A percentile compares a stretch with the other conserved stretches of the same genome.
phyloP scores from a whole-genome alignment of 2,329 filamentous ascomycete species.

The Hirsutella thompsonii region DNA sequence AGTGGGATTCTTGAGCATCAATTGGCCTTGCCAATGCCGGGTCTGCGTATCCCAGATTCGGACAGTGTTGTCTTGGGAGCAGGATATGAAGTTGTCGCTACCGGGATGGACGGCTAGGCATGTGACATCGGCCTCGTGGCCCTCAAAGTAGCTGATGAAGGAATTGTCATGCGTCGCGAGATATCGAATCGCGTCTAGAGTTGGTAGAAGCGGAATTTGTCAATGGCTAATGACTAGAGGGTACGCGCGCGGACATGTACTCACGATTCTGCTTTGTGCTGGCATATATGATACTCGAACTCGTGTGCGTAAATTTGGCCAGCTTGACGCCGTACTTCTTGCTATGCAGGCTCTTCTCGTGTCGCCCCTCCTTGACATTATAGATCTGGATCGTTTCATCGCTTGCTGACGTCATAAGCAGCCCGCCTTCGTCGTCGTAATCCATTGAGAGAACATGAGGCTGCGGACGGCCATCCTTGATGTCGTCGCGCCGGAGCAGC shows the following conservation, averaged over 20 bases:
- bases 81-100: conserved; percentile 83
- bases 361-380: conserved; percentile 80
- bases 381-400: conserved; percentile 95
- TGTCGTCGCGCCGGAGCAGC: conserved; percentile 46
- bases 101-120: conserved; percentile 74
- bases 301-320: conserved; percentile 86
- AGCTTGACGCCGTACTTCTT: conserved; percentile 96
- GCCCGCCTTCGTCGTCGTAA: conserved; percentile 91
- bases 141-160: conserved; percentile 92
- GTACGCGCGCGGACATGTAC: conserved; percentile 6
- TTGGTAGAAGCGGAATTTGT: not conserved
- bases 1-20: conserved; percentile 70
- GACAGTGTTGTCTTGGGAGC: conserved; percentile 80
- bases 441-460: conserved; percentile 78
- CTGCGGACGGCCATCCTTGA: conserved; percentile 36
- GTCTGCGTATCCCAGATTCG: conserved; percentile 81
- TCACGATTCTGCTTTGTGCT: conserved; percentile 86
- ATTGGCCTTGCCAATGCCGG: conserved; percentile 64
- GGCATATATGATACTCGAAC: conserved; percentile 84
- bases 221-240: not conserved
- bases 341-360: conserved; percentile 78
- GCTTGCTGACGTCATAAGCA: conserved; percentile 79
- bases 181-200: conserved; percentile 67
- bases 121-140: conserved; percentile 77
- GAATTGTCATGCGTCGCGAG: conserved; percentile 90